phyloP scores from a whole-genome alignment of 208 protist genomes.

The Acanthamoeba castellanii region DNA sequence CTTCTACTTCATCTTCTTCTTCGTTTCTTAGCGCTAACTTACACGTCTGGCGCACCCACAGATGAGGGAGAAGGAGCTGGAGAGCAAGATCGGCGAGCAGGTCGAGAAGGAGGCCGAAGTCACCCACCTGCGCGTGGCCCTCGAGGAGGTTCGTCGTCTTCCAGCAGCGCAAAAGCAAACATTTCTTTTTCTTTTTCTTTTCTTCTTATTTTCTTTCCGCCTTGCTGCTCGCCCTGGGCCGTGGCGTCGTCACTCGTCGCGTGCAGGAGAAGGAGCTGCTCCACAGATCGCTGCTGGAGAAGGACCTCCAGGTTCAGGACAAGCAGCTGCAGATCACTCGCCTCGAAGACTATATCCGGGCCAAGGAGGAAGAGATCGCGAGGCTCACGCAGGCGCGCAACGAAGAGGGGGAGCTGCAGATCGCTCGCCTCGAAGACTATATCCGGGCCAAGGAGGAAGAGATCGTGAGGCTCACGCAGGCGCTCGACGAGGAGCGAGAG shows the following conservation, averaged over 20 bases:
- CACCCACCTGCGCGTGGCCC: neutral
- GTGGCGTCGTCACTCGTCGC: too few species aligned
- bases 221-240: neutral
- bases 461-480: neutral
- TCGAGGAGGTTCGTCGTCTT: neutral
- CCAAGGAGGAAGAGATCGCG: neutral
- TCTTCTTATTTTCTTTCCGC: too few species aligned
- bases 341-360: neutral
- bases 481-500: neutral
- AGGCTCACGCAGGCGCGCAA: neutral
- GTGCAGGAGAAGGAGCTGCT: neutral
- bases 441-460: neutral
- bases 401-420: neutral
- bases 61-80: neutral
- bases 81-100: neutral
- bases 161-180: neutral
- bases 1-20: neutral
- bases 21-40: neutral
- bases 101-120: neutral
- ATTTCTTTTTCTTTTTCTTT: neutral
- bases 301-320: neutral
- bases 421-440: neutral
- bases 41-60: neutral
- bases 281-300: neutral
- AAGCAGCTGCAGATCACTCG: neutral